Conservation (phyloP, 306 rosid species). For the Aeschynomene evenia region DNA sequence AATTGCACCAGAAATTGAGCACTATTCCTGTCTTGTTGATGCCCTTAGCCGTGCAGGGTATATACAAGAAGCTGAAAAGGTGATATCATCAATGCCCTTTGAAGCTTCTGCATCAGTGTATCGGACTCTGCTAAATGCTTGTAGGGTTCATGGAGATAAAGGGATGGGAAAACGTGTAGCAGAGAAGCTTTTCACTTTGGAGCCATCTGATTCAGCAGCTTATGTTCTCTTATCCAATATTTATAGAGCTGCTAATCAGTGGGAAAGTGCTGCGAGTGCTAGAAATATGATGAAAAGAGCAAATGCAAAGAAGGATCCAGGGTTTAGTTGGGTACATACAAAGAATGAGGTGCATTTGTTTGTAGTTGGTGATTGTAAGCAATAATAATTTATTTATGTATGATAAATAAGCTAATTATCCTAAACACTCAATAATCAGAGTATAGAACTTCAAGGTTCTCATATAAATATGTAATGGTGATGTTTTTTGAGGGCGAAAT, state of each 20-base stretch:
- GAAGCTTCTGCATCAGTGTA: slow-evolving; percentile 81
- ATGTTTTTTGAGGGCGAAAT: too few species aligned
- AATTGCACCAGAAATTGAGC: slow-evolving; percentile 68
- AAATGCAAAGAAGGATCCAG: slow-evolving; percentile 79
- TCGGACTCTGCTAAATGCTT: slow-evolving; percentile 71
- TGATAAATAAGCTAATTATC: too few species aligned
- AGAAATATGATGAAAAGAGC: slow-evolving; percentile 61
- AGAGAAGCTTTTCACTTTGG: slow-evolving; percentile 55
- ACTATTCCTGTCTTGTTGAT: slow-evolving; percentile 75
- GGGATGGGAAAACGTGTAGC: slow-evolving; percentile 60
- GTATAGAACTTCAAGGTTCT: too few species aligned
- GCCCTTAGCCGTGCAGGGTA: slow-evolving; percentile 77
- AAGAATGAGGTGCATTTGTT: slow-evolving; percentile 77
- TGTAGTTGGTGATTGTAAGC: slow-evolving; percentile 72
- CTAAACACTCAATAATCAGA: too few species aligned
- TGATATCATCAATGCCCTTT: slow-evolving; percentile 76
- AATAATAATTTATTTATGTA: slow-evolving; percentile 24
- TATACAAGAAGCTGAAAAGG: slow-evolving; percentile 66
- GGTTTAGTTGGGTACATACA: slow-evolving; percentile 81
- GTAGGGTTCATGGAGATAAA: slow-evolving; percentile 62
- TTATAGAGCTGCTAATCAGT: slow-evolving; percentile 68
- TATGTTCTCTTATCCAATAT: slow-evolving; percentile 77
- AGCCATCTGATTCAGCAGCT: slow-evolving; percentile 75
- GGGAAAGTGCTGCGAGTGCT: slow-evolving; percentile 64
- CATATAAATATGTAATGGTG: too few species aligned